Base-by-base conservation (phyloP, 805 yeast species). In the Saccharomycopsis sp. region DNA sequence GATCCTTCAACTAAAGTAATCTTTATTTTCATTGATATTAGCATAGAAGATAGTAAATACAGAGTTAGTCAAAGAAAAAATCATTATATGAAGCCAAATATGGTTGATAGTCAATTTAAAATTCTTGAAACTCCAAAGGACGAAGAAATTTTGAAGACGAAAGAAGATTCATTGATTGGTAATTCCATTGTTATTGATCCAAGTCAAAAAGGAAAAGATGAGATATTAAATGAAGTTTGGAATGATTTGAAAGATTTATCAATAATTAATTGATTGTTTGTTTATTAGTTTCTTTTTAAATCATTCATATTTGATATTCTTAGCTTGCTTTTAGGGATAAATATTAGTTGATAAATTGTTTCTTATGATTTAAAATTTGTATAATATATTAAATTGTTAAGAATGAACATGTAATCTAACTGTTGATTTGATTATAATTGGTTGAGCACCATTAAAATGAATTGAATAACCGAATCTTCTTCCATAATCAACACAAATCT, bases 11-110 rank as follows among this genome's bases (percentile, higher is more conserved):
- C 72, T 1, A 58, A 57, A 23, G 72, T 82, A 48, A 54, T 71
- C 31, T 79, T 81, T 57, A 65, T 87, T 25, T 79, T 88, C 53
- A 58, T 89, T 34, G 70, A 73, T 51, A 79, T 87, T 9, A 63
- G 75, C 6, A 70, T 65, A 49, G 79, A 76, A 6, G 80, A 70
- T 47, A 69, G 88, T 34, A 46, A 72, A 13, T 54, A 61, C 26
- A 68, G 97, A 38, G 81, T 87, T 40, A 61, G 61, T 4, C 53
- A 58, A n/a, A 67, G 98, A 49, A 57, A 71, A 50, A 74, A 74
- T 36, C 98, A 92, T 55, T 92, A 70, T 57, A 87, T 92, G 95
- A 88, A 88, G 55, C 69, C 79, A 3, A 71, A 74, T 45, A 85
- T 88, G 96, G 75, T 87, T 39, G 68, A 73, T 45, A 76, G 87